Percentiles rank a stretch among this genome's conserved stretches.
Evolutionary conservation across 1,284 basidiomycete species (phyloP).

Genomic region (Ustilago sp.): DNA sequence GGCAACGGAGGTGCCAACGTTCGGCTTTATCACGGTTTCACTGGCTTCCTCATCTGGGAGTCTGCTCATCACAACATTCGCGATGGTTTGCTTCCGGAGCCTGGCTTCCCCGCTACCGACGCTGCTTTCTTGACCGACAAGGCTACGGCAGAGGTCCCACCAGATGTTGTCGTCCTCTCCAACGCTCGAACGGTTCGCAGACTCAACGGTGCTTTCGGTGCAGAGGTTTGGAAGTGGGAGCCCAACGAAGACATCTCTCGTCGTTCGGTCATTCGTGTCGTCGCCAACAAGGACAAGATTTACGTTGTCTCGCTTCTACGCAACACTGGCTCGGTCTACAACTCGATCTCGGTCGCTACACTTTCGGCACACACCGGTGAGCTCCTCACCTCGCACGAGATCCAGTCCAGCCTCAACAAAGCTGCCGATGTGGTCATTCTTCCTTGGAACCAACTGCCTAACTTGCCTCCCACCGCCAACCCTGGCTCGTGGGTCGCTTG

Average conservation of each 20-base stretch:
- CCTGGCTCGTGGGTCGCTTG: slow-evolving; percentile 64
- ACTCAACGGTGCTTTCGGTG: slow-evolving; percentile 31
- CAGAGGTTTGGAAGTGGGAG: slow-evolving; percentile 40
- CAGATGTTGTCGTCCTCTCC: slow-evolving; percentile 52
- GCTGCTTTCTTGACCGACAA: slow-evolving; percentile 51
- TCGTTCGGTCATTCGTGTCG: slow-evolving; percentile 35
- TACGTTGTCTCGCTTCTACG: slow-evolving; percentile 50
- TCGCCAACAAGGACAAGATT: slow-evolving; percentile 46
- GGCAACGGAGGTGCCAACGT: slow-evolving; percentile 79
- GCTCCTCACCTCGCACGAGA: slow-evolving; percentile 45
- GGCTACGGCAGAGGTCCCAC: slow-evolving; percentile 12
- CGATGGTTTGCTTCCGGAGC: slow-evolving; percentile 44
- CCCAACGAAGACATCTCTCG: slow-evolving; percentile 36
- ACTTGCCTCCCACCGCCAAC: slow-evolving; percentile 41
- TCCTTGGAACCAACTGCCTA: slow-evolving; percentile 46
- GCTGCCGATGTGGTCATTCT: slow-evolving; percentile 46
- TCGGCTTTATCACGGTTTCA: slow-evolving; percentile 77
- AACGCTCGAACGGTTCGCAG: slow-evolving; percentile 51
- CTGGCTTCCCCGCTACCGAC: slow-evolving; percentile 46
- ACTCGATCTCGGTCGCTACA: slow-evolving; percentile 42
- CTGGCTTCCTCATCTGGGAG: slow-evolving; percentile 80
- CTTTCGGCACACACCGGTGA: slow-evolving; percentile 49
- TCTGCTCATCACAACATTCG: slow-evolving; percentile 60
- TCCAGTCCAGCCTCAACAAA: slow-evolving; percentile 38
- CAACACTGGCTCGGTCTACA: slow-evolving; percentile 38